A percentile compares a stretch with the other conserved stretches of the same genome.
Evolutionary conservation across 345 rosid genomes (phyloP).

Genomic region (Hirschfeldia incana): DNA sequence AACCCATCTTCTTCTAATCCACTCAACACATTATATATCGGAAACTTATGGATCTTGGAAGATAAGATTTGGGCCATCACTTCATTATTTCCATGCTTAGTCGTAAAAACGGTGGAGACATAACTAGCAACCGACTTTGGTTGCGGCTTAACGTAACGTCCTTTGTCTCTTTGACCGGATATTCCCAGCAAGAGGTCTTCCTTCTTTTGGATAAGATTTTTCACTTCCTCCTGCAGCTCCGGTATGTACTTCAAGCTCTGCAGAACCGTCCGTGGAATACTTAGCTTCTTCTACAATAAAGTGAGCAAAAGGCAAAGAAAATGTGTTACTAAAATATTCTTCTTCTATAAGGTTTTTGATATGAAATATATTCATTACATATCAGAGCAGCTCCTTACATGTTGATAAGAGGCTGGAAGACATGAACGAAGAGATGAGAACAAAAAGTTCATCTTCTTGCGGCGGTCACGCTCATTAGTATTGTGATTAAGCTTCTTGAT

Average conservation of each 20-base stretch:
- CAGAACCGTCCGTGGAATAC: slow-evolving; percentile 38
- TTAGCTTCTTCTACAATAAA: slow-evolving; percentile 51
- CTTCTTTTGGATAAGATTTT: slow-evolving; percentile 40
- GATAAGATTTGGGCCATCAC: slow-evolving; percentile 50
- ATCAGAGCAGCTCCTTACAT: slow-evolving; percentile 31
- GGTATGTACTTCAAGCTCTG: slow-evolving; percentile 33
- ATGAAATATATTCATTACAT: neutral
- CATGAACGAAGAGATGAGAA: slow-evolving; percentile 69
- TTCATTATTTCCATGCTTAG: slow-evolving; percentile 47
- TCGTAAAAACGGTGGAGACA: slow-evolving; percentile 41
- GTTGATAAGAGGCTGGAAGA: slow-evolving; percentile 53
- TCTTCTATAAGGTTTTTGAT: neutral
- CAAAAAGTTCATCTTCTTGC: slow-evolving; percentile 55
- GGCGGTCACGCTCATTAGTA: slow-evolving; percentile 66
- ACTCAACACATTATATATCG: slow-evolving; percentile 37
- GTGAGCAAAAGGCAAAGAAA: neutral
- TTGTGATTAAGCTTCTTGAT: slow-evolving; percentile 66
- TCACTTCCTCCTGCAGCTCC: slow-evolving; percentile 48
- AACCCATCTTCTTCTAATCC: slow-evolving; percentile 52
- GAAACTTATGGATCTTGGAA: slow-evolving; percentile 32
- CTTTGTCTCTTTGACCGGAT: slow-evolving; percentile 30
- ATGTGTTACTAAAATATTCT: neutral
- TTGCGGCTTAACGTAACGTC: slow-evolving; percentile 22
- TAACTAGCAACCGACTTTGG: slow-evolving; percentile 27
- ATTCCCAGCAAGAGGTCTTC: slow-evolving; percentile 44